Evolutionary conservation across 495 filamentous ascomycete genomes (phyloP).

Genomic region (Penicillium canescens): DNA sequence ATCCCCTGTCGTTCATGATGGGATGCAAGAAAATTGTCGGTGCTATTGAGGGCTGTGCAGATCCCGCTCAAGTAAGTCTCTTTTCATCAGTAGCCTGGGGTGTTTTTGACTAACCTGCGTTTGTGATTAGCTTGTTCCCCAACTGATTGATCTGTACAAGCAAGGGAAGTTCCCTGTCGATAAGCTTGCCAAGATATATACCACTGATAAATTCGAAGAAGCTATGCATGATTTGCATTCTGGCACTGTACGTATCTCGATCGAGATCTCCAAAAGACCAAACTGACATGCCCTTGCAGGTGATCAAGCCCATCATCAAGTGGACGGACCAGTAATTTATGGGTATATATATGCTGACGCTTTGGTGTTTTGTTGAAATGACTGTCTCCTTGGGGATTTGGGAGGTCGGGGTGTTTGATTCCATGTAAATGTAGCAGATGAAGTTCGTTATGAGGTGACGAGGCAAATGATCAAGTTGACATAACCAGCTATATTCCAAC

Average conservation of each 20-base stretch:
- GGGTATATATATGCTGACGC: not conserved
- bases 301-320: conserved; percentile 23
- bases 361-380: not conserved
- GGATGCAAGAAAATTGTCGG: conserved; percentile 30
- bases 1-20: conserved; percentile 27
- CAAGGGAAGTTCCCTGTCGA: conserved; percentile 46
- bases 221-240: conserved; percentile 36
- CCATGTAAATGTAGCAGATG: too few relatives aligned
- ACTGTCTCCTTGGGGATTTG: too few relatives aligned
- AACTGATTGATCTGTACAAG: conserved; percentile 38
- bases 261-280: not conserved
- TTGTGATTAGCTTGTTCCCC: conserved; percentile 25
- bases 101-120: not conserved
- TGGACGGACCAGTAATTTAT: conserved; percentile 12
- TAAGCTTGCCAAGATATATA: conserved; percentile 34
- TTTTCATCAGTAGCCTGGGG: not conserved
- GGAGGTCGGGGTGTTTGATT: too few relatives aligned
- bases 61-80: conserved; percentile 24
- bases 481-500: too few relatives aligned
- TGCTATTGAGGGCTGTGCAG: conserved; percentile 28
- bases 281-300: not conserved
- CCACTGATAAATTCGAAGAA: conserved; percentile 21
- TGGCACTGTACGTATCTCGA: conserved; percentile 18
- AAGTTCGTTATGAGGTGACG: too few relatives aligned
- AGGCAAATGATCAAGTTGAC: too few relatives aligned